Percentiles rank a stretch among this genome's conserved stretches.
These are phyloP conservation scores for Phytophthora litchii DNA, from an alignment of 352 stramenopile genomes.

Conservation along the genomic window DNA sequence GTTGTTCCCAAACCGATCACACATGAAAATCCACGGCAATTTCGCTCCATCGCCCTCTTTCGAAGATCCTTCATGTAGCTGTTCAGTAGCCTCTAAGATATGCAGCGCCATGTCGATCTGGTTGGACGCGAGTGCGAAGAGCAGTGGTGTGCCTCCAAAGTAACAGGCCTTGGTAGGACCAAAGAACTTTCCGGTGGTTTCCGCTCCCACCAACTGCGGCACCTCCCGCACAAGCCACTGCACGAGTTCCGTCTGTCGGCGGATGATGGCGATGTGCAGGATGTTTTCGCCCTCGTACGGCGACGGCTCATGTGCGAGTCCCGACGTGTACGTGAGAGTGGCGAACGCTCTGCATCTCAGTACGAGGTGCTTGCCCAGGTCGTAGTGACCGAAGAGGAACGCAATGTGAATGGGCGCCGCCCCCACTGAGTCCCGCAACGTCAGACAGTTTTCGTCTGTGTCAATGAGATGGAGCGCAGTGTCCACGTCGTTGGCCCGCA, in stretches of 20 bases:
- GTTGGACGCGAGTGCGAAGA: conserved; percentile 65
- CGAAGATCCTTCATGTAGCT: conserved; percentile 16
- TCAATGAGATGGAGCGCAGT: conserved; percentile 38
- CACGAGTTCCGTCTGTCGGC: conserved; percentile 43
- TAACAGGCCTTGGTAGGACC: conserved; percentile 56
- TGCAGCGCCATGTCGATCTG: conserved; percentile 51
- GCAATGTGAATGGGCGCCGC: conserved; percentile 57
- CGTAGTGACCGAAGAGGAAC: conserved; percentile 65
- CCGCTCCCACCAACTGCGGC: conserved; percentile 47
- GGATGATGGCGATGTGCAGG: conserved; percentile 71
- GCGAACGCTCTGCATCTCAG: conserved; percentile 32
- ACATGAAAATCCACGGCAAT: conserved; percentile 52
- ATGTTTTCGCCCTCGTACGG: conserved; percentile 72
- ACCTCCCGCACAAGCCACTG: conserved; percentile 45
- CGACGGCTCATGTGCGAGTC: conserved; percentile 37
- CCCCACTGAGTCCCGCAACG: conserved; percentile 54
- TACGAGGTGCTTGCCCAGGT: conserved; percentile 56
- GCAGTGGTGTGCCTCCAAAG: conserved; percentile 60
- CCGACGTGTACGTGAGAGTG: conserved; percentile 46
- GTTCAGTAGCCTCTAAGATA: conserved; percentile 42
- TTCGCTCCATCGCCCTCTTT: conserved; percentile 10
- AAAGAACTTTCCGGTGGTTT: conserved; percentile 63
- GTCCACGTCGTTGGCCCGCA: conserved; percentile 50
- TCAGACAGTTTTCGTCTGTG: conserved; percentile 39
- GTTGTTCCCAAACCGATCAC: conserved; percentile 65